Evolutionary conservation across 179 eudicot genomes (phyloP), one percentile per base, ranked within the genome.

Genomic region (Camellia oleifera): DNA sequence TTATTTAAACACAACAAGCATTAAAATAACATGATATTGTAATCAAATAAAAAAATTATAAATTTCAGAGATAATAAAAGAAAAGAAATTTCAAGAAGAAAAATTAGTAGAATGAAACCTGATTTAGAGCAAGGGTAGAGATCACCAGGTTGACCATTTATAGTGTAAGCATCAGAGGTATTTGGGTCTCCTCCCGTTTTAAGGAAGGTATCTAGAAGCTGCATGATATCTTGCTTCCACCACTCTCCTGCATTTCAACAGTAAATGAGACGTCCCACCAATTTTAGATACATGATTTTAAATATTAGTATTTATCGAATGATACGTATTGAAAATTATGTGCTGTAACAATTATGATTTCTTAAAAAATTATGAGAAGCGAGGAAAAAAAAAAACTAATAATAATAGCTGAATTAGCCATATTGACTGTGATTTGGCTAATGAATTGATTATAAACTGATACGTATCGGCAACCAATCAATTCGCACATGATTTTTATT

Each of bases 71-170:
- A 48, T 1, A 48, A 48, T 48, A 48, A 48, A 48, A 0, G 52
- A 48, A 48, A 48, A 48, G 40, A 32, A 32, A 32, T 32, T 32
- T 1, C 40, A 32, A 1, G 40, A 32, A 32, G 40, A 32, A 32
- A 32, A 32, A 32, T 20, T 9, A 20, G 18, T 60, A 23, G 20
- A 9, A 62, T 9, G 17, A 0, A 32, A 83, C 86, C 86, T 9
- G 17, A 60, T 42, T 61, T 78, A 26, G 87, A 84, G 75, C 91
- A 88, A 4, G 85, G 72, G 23, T 81, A 88, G 7, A 81, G 78
- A 68, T 88, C 88, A 23, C 91, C 91, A 56, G 91, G 91, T 69
- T 86, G 84, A 63, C 91, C 91, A 52, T 88, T 88, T 1, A 88
- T 85, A 0, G 87, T 80, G 69, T 73, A 78, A 77, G 91, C 91